Base-by-base conservation (phyloP, 306 rosid genomes). In the Prunus davidiana region DNA sequence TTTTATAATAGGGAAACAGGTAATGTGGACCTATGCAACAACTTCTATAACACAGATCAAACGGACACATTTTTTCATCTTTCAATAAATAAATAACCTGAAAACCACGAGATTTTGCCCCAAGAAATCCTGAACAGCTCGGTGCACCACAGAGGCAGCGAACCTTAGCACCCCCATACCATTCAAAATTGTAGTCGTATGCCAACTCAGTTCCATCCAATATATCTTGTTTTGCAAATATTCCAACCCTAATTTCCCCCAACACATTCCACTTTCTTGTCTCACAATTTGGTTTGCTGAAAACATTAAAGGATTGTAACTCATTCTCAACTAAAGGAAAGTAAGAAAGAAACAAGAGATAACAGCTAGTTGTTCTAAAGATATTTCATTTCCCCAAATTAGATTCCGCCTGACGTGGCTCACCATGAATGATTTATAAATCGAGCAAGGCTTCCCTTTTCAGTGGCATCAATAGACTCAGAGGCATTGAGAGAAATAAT, bases 361-460 rank as follows among this genome's bases (percentile, higher is more conserved):
- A 60, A 55, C 73, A 55, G 30, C 22, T 56, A 16, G 27, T 62
- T 4, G 27, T 73, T 71, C 25, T 14, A 72, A 72, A 20, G 10
- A 47, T 56, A 60, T 55, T 9, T 55, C 27, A 2, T 43, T 79
- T 73, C 79, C 64, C 68, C 57, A 16, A 41, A 63, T 72, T 38
- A 58, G 50, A 45, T 64, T 82, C 43, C 25, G 78, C 38, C 25
- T 67, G 50, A 81, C 81, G 71, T 75, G 76, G 76, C 86, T 88
- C 88, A 94, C 98, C 98, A 92, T 75, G 96, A 95, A 88, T 95
- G 98, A 81, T 95, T 92, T 71, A 92, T 95, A 84, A 95, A 95
- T 84, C 98, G 89, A 41, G 86, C 98, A 69, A 86, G 87, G 87
- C 97, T 95, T 82, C 98, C 97, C 84, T 92, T 95, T 81, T 82